Conservation (phyloP, 2,329 filamentous ascomycete genomes). For the Waltergamsia citrina region DNA sequence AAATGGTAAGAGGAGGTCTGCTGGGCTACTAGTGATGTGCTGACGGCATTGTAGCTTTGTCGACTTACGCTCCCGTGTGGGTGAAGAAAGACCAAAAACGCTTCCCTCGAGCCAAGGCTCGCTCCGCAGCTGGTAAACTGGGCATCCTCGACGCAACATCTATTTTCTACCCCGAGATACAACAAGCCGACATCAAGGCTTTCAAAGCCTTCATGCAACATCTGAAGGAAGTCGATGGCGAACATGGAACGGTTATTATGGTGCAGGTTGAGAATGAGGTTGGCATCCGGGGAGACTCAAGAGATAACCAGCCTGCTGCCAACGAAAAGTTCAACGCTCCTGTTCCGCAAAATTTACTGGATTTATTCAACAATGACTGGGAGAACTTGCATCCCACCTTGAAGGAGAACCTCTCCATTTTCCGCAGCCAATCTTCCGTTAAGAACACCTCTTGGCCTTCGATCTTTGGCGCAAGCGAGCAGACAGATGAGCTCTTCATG, state of each 20-base stretch:
- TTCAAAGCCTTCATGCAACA: conserved; percentile 21
- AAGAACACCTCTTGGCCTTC: conserved; percentile 18
- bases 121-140: not conserved
- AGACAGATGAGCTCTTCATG: conserved; percentile 26
- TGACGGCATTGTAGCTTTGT: conserved; percentile 5
- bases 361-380: conserved; percentile 14
- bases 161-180: not conserved
- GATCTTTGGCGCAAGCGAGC: conserved; percentile 17
- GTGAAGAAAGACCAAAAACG: conserved; percentile 23
- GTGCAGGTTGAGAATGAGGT: conserved; percentile 49
- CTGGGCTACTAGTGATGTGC: not conserved
- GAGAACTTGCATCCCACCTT: conserved; percentile 8
- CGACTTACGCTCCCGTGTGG: conserved; percentile 23
- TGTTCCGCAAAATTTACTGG: conserved; percentile 15
- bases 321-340: conserved; percentile 27
- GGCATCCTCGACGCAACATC: conserved; percentile 14
- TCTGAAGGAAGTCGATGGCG: conserved; percentile 29
- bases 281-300: conserved; percentile 40
- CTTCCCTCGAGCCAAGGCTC: conserved; percentile 19
- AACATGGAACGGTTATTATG: conserved; percentile 42
- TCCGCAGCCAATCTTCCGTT: too few species aligned
- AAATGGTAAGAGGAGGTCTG: conserved; percentile 16
- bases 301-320: conserved; percentile 31
- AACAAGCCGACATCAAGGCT: conserved; percentile 18
- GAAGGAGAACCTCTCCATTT: too few species aligned